These are phyloP conservation scores for Podospora sp. DNA, from an alignment of 495 filamentous ascomycete genomes.

Conservation along the genomic window DNA sequence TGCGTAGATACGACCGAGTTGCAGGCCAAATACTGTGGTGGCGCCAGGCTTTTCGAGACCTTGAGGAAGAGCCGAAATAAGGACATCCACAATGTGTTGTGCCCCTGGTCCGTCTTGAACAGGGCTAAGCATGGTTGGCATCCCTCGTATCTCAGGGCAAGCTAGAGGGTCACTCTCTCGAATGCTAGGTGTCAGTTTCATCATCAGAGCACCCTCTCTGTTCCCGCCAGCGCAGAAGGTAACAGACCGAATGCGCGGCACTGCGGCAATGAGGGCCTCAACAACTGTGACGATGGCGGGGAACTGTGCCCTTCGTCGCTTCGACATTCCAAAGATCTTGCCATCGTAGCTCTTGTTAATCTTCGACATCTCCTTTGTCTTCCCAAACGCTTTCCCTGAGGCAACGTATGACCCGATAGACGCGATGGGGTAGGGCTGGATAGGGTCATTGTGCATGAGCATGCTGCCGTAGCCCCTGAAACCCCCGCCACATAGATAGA, in stretches of 20 bases:
- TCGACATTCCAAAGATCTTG: conserved; percentile 80
- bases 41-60: conserved; percentile 53
- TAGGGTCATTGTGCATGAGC: conserved; percentile 68
- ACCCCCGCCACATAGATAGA: conserved; percentile 88
- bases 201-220: conserved; percentile 77
- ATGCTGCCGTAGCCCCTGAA: conserved; percentile 91
- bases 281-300: conserved; percentile 82
- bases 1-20: conserved; percentile 46
- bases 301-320: conserved; percentile 76
- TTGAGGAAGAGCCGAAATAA: conserved; percentile 59
- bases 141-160: conserved; percentile 28
- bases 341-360: conserved; percentile 55
- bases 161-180: conserved; percentile 67
- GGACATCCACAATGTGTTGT: conserved; percentile 43
- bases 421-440: conserved; percentile 79
- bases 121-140: conserved; percentile 3
- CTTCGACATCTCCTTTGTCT: conserved; percentile 60
- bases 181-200: conserved; percentile 59
- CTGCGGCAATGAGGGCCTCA: conserved; percentile 65
- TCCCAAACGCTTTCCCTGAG: conserved; percentile 59
- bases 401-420: conserved; percentile 81
- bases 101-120: neutral
- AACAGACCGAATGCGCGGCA: conserved; percentile 71
- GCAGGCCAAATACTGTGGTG: conserved; percentile 43
- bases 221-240: conserved; percentile 86